A percentile compares a stretch with the other conserved stretches of the same genome.
Evolutionary conservation across 2,329 filamentous ascomycete species (phyloP).

Genomic region (Aspergillus fumigatus): DNA sequence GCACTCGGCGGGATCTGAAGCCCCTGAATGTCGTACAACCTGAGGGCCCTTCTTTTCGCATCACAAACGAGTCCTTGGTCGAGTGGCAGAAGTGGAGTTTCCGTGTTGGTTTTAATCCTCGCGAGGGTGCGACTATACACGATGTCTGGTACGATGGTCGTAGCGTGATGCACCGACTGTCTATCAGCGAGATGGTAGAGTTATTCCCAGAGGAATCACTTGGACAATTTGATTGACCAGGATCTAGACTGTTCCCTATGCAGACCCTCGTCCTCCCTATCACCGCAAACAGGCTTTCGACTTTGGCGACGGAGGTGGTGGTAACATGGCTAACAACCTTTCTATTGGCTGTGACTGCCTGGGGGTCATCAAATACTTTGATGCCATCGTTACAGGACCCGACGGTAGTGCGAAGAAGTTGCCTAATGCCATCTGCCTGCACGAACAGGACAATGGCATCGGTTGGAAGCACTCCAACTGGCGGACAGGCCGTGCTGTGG

Average conservation of each 20-base stretch:
- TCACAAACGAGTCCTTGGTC: constrained; percentile 36
- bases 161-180: constrained; percentile 62
- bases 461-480: constrained; percentile 68
- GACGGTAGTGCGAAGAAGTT: constrained; percentile 53
- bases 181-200: constrained; percentile 62
- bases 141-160: constrained; percentile 64
- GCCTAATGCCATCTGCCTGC: constrained; percentile 61
- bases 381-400: constrained; percentile 50
- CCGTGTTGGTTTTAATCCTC: constrained; percentile 52
- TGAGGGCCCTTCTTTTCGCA: constrained; percentile 61
- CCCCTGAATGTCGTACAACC: constrained; percentile 69
- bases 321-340: constrained; percentile 66
- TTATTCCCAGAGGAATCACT: background rate
- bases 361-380: constrained; percentile 64
- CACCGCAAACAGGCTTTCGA: constrained; percentile 70
- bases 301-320: constrained; percentile 65
- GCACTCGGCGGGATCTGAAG: constrained; percentile 53
- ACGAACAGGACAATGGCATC: constrained; percentile 63
- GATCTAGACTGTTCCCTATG: constrained; percentile 54
- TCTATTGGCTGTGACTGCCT: constrained; percentile 45
- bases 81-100: constrained; percentile 67
- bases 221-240: background rate
- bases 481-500: constrained; percentile 57
- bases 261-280: constrained; percentile 60
- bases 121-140: constrained; percentile 67